phyloP scores from a whole-genome alignment of 2,329 filamentous ascomycete genomes.

The Bipolaris bicolor region DNA sequence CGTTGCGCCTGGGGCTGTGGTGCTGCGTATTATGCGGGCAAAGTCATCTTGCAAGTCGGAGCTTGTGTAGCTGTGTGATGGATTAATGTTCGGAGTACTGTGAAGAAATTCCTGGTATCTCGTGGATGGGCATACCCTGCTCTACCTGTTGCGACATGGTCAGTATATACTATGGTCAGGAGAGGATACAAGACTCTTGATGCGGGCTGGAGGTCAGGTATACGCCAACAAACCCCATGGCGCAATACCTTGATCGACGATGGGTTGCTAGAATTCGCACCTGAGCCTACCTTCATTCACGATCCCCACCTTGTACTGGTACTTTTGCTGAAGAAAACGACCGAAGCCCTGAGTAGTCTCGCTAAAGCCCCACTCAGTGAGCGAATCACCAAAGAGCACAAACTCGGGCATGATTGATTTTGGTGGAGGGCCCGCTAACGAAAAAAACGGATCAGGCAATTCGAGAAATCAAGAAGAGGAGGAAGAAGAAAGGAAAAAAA shows the following conservation, averaged over 20 bases:
- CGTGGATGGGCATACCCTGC: constrained; percentile 25
- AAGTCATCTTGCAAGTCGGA: constrained; percentile 32
- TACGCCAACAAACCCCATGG: background rate
- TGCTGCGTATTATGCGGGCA: constrained; percentile 27
- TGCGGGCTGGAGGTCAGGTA: background rate
- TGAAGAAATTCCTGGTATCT: background rate
- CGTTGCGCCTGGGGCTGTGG: constrained; percentile 24
- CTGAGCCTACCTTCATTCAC: constrained; percentile 37
- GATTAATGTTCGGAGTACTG: background rate
- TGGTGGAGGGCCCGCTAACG: background rate
- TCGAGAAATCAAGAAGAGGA: no score
- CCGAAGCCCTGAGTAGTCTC: constrained; percentile 38
- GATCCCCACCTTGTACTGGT: constrained; percentile 35
- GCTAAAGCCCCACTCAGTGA: constrained; percentile 44
- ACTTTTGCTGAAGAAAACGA: constrained; percentile 33
- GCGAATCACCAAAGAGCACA: constrained; percentile 45
- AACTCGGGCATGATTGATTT: constrained; percentile 26
- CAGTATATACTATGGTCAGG: background rate
- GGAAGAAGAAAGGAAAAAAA: background rate
- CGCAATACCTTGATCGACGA: constrained; percentile 33
- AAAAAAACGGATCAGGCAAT: no score
- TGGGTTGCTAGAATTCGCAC: constrained; percentile 6
- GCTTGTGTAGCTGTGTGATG: constrained; percentile 36
- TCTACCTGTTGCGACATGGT: constrained; percentile 19
- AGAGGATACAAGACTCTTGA: background rate